Percentiles rank a stretch among this genome's conserved stretches.
phyloP scores from a whole-genome alignment of 306 rosid genomes.

The Glycine tomentella region DNA sequence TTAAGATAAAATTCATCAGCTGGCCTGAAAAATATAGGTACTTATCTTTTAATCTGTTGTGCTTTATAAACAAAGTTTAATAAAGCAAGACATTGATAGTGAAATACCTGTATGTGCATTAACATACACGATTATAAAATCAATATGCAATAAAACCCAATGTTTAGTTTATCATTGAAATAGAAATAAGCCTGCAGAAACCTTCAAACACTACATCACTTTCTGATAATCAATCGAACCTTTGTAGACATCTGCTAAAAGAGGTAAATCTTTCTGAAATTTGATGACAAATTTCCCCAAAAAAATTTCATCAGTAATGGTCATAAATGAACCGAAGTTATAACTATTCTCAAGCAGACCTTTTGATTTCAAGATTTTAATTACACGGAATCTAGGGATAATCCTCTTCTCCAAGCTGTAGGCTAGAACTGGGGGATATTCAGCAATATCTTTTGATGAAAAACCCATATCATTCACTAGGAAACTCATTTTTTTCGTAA shows the following conservation, averaged over 20 bases:
- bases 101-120: not conserved
- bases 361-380: constrained; percentile 26
- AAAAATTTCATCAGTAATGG: not conserved
- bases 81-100: not conserved
- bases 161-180: not conserved
- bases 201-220: not conserved
- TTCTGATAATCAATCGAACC: not conserved
- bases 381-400: constrained; percentile 25
- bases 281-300: not conserved
- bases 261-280: constrained; percentile 7
- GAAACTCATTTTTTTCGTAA: constrained; percentile 21
- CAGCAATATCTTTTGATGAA: not conserved
- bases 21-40: not conserved
- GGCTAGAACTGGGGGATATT: not conserved
- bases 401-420: constrained; percentile 48
- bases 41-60: too few relatives aligned
- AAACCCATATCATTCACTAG: constrained; percentile 39
- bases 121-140: not conserved
- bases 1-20: not conserved
- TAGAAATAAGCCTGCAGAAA: not conserved
- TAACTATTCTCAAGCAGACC: not conserved
- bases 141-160: not conserved
- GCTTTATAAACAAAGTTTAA: not conserved
- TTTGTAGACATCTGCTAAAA: not conserved
- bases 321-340: not conserved